Evolutionary conservation across 371 early-diverging fungal species (phyloP), one percentile per base, ranked within the genome.

Genomic region (Apophysomyces variabilis): DNA sequence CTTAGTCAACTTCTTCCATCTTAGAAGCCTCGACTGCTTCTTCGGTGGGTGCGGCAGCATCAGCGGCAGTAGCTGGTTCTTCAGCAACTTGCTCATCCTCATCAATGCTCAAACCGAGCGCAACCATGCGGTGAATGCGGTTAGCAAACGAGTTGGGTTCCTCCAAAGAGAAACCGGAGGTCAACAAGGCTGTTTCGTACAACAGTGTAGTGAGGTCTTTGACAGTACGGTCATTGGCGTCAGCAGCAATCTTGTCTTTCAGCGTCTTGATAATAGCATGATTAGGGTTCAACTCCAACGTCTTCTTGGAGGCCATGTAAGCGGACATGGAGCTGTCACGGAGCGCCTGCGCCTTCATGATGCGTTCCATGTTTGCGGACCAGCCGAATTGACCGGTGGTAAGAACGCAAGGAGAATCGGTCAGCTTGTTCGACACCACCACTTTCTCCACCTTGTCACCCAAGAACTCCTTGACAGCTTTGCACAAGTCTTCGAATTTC

Each of bases 311-410:
- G 43, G 93, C 94, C 97, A 97, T 96, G 93, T 97, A 98, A 56
- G 92, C 83, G 54, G 95, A 91, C 97, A 97, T 97, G 73, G 92
- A 90, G 57, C 90, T 88, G 84, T 99, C 98, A 78, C 97, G 94
- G 71, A 97, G 91, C 46, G 99, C 97, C 87, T 99, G 99, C 54
- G 98, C 95, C 89, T 94, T 96, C 97, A 99, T 99, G 91, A 99
- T 98, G 85, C 97, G 94, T 85, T 99, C 99, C 97, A 97, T 98
- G 92, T 98, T 97, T 77, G 96, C 97, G 41, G 98, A 95, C 96
- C 98, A 97, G 64, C 99, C 98, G 75, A 94, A 98, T 79, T 97
- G 96, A 67, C 96, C 96, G 59, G 99, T 97, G 73, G 97, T 95
- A 66, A 99, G 89, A 58, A 97, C 95, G 84, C 98, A 97, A 36